A percentile compares a stretch with the other conserved stretches of the same genome.
phyloP scores from a whole-genome alignment of 1,139 yeast species.

The Debaryomyces psychrophilus region DNA sequence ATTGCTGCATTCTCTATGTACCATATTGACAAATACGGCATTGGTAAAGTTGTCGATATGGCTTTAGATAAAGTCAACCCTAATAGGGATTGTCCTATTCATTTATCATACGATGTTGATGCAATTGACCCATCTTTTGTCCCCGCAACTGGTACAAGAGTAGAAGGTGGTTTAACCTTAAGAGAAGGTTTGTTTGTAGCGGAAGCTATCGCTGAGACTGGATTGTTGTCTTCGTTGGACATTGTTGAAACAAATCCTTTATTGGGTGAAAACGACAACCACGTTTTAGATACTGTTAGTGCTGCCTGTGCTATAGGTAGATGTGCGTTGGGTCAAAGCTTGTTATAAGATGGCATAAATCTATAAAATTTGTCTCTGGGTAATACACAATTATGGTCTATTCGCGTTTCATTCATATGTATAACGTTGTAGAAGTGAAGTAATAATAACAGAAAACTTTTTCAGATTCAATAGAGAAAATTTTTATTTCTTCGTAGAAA shows the following conservation, averaged over 20 bases:
- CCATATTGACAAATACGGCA: conserved; percentile 92
- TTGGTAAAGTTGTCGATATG: conserved; percentile 89
- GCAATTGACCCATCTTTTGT: conserved; percentile 94
- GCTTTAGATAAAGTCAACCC: conserved; percentile 84
- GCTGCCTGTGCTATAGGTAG: conserved; percentile 91
- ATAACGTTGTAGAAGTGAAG: background rate
- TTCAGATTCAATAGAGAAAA: background rate
- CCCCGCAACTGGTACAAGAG: conserved; percentile 98
- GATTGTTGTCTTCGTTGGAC: conserved; percentile 83
- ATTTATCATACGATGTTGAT: conserved; percentile 93
- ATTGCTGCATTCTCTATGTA: conserved; percentile 94
- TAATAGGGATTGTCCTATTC: conserved; percentile 73
- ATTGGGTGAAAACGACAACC: conserved; percentile 77
- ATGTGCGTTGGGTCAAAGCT: conserved; percentile 92
- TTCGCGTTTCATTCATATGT: background rate
- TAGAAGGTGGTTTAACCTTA: conserved; percentile 91
- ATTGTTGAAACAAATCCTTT: conserved; percentile 93
- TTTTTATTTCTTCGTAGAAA: no score
- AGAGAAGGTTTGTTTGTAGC: conserved; percentile 93
- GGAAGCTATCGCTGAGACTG: conserved; percentile 89
- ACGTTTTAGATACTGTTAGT: conserved; percentile 80
- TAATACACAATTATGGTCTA: background rate
- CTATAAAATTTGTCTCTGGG: background rate
- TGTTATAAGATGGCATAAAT: conserved; percentile 45
- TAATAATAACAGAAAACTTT: background rate